A percentile compares a stretch with the other conserved stretches of the same genome.
phyloP scores from a whole-genome alignment of 1,139 yeast genomes.

The Hansenula lynferdii region DNA sequence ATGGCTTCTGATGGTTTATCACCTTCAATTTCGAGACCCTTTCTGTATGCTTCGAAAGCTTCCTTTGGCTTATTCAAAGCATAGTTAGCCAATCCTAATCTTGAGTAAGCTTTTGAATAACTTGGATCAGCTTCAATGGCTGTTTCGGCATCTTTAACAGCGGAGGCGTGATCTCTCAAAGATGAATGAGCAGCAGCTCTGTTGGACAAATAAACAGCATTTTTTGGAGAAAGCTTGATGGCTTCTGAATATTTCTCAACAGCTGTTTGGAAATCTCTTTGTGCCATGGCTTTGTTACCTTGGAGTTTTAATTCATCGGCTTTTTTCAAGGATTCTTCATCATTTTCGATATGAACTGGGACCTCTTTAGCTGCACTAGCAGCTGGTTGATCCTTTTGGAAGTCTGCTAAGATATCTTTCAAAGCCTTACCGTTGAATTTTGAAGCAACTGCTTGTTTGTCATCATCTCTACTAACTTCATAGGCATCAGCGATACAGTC shows the following conservation, averaged over 20 bases:
- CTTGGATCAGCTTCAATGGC: constrained; percentile 76
- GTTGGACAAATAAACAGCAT: constrained; percentile 85
- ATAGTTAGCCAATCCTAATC: constrained; percentile 90
- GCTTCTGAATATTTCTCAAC: constrained; percentile 78
- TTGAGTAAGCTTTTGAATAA: constrained; percentile 90
- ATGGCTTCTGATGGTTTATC: constrained; percentile 80
- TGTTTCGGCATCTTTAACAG: constrained; percentile 75
- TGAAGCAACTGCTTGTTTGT: constrained; percentile 29
- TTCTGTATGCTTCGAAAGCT: constrained; percentile 84
- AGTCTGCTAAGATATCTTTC: constrained; percentile 35
- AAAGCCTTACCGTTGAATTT: constrained; percentile 48
- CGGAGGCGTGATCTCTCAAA: constrained; percentile 64
- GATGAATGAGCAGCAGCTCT: constrained; percentile 98
- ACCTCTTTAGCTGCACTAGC: constrained; percentile 26
- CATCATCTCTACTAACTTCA: constrained; percentile 52
- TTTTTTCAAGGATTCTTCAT: constrained; percentile 44
- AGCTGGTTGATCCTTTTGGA: constrained; percentile 19
- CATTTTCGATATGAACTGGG: constrained; percentile 43
- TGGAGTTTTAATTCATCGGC: constrained; percentile 84
- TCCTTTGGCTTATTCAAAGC: constrained; percentile 88
- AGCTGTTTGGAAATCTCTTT: constrained; percentile 64
- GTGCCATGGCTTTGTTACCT: constrained; percentile 93
- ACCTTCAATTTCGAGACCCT: constrained; percentile 86
- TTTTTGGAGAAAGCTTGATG: constrained; percentile 61
- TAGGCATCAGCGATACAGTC: constrained; percentile 91